phyloP scores from a whole-genome alignment of 768 basidiomycete species.

The Leucocoprinus sp. region DNA sequence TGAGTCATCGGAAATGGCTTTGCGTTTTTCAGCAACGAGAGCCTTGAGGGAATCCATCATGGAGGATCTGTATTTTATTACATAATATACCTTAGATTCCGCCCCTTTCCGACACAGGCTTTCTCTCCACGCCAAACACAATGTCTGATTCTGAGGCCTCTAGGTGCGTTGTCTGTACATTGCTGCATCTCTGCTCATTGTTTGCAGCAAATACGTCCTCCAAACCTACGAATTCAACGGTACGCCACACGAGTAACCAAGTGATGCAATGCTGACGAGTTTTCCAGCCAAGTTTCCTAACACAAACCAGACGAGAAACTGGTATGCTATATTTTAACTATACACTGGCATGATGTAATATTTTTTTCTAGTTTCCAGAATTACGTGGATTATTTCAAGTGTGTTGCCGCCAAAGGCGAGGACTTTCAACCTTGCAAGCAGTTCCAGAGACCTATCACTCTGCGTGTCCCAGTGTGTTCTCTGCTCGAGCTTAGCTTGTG shows the following conservation, averaged over 20 bases:
- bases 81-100: conserved; percentile 30
- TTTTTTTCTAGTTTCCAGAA: conserved; percentile 72
- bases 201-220: conserved; percentile 70
- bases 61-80: conserved; percentile 19
- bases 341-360: not conserved
- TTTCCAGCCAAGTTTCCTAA: conserved; percentile 78
- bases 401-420: conserved; percentile 93
- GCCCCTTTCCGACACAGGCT: conserved; percentile 30
- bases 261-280: conserved; percentile 1
- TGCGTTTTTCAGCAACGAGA: conserved; percentile 84
- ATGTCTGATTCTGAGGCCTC: conserved; percentile 31
- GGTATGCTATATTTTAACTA: conserved; percentile 39
- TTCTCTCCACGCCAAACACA: not conserved
- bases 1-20: conserved; percentile 48
- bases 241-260: conserved; percentile 22
- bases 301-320: conserved; percentile 93
- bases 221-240: conserved; percentile 96
- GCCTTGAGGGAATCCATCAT: conserved; percentile 86
- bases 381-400: conserved; percentile 99
- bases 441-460: conserved; percentile 95
- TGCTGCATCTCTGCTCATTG: not conserved
- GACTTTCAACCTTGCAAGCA: conserved; percentile 99
- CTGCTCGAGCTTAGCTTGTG: not conserved
- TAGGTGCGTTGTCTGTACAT: conserved; percentile 31
- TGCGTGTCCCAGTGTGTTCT: conserved; percentile 93